phyloP scores from a whole-genome alignment of 2,329 filamentous ascomycete species.

The Capronia epimyces region DNA sequence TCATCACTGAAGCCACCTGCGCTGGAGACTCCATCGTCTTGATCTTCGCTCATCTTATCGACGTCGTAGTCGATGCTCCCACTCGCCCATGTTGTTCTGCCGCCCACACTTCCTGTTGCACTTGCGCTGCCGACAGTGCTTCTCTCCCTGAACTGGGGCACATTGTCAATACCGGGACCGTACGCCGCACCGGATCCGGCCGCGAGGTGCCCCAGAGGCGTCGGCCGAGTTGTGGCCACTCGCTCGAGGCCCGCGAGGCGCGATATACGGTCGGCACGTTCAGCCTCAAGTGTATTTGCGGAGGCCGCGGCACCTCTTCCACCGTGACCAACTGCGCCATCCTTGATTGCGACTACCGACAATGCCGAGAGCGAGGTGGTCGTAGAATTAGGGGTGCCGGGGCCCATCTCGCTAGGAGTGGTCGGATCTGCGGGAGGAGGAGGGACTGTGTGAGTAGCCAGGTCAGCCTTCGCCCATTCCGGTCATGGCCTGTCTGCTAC shows the following conservation, averaged over 20 bases:
- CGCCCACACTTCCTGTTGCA: constrained; percentile 73
- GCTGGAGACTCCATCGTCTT: constrained; percentile 56
- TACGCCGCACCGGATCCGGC: constrained; percentile 28
- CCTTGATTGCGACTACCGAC: constrained; percentile 92
- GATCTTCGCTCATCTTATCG: constrained; percentile 58
- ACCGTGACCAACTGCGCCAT: constrained; percentile 76
- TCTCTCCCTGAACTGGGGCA: constrained; percentile 67
- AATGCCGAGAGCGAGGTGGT: constrained; percentile 88
- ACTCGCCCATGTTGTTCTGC: constrained; percentile 61
- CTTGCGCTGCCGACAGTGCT: constrained; percentile 89
- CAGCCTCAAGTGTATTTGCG: constrained; percentile 74
- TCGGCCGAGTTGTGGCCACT: constrained; percentile 67
- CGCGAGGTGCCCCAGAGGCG: constrained; percentile 35
- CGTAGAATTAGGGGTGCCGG: constrained; percentile 90
- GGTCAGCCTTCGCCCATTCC: constrained; percentile 39
- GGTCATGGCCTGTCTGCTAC: neutral
- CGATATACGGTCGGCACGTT: constrained; percentile 91
- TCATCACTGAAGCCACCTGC: constrained; percentile 82
- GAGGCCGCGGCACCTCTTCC: constrained; percentile 55
- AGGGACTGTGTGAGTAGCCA: constrained; percentile 76
- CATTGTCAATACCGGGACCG: constrained; percentile 61
- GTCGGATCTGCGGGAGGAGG: constrained; percentile 75
- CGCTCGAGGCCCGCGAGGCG: constrained; percentile 87
- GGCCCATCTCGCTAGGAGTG: constrained; percentile 77
- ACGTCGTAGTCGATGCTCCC: constrained; percentile 55